Conservation (phyloP, 129 eudicot species). For the Centrapalus pauciflorus region DNA sequence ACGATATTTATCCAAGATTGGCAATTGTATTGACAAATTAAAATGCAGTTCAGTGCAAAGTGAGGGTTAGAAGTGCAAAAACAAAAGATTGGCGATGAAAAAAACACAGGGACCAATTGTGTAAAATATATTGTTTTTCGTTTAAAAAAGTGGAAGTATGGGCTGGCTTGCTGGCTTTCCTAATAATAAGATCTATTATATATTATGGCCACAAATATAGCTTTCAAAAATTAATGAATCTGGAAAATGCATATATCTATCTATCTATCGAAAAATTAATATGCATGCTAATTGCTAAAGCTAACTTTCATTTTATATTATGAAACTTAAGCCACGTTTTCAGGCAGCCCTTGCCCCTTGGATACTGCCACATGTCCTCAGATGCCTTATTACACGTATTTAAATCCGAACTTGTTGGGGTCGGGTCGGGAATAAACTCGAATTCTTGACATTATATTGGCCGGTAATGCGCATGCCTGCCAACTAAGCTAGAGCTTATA, state of each 20-base stretch:
- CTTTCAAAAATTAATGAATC: conserved; percentile 1
- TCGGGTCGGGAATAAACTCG: no score
- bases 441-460: background rate
- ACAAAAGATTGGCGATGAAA: background rate
- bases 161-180: conserved; percentile 14
- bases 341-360: no score
- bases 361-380: background rate
- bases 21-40: background rate
- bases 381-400: background rate
- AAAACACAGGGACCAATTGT: background rate
- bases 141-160: background rate
- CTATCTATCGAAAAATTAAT: background rate
- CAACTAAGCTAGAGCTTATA: background rate
- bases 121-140: background rate
- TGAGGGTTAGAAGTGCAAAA: background rate
- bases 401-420: background rate
- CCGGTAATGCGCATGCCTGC: no score
- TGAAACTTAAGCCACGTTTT: no score
- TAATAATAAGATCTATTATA: conserved; percentile 2
- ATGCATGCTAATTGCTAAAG: no score
- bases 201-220: background rate
- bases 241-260: background rate
- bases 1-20: background rate
- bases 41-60: background rate
- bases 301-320: no score